Evolutionary conservation across 306 rosid species (phyloP).

Genomic region (Rosa rugosa): DNA sequence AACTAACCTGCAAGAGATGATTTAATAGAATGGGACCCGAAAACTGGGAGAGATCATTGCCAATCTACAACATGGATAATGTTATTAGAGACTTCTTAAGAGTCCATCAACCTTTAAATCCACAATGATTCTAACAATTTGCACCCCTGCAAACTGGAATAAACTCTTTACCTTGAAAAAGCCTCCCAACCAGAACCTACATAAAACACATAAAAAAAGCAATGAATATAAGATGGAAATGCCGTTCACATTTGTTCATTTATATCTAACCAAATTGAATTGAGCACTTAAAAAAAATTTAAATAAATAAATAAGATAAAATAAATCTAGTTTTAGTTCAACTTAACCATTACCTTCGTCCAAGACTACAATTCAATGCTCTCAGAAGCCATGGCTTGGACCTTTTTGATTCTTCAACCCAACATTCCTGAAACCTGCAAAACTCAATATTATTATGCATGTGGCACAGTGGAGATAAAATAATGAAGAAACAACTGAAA

Average conservation of each 20-base stretch:
- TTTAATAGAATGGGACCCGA: constrained; percentile 70
- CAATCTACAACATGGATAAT: constrained; percentile 52
- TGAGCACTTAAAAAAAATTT: background rate
- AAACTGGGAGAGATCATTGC: constrained; percentile 76
- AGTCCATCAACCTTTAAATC: constrained; percentile 12
- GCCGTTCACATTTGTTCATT: background rate
- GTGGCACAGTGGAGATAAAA: constrained; percentile 17
- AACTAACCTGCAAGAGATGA: constrained; percentile 62
- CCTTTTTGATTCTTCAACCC: constrained; percentile 66
- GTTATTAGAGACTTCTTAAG: constrained; percentile 19
- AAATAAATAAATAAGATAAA: background rate
- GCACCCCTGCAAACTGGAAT: background rate
- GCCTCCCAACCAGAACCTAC: constrained; percentile 93
- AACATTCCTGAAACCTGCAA: constrained; percentile 67
- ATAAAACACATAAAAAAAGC: constrained; percentile 25
- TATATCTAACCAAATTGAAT: background rate
- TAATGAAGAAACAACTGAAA: constrained; percentile 20
- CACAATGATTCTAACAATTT: background rate
- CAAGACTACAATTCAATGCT: constrained; percentile 78
- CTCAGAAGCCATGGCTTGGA: constrained; percentile 77
- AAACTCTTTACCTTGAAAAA: constrained; percentile 56
- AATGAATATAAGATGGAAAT: constrained; percentile 25
- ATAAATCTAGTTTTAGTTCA: background rate
- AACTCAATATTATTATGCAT: constrained; percentile 14
- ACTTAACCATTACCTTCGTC: constrained; percentile 50